Evolutionary conservation across 768 basidiomycete genomes (phyloP).

Genomic region (Boletus subcaerulescens): DNA sequence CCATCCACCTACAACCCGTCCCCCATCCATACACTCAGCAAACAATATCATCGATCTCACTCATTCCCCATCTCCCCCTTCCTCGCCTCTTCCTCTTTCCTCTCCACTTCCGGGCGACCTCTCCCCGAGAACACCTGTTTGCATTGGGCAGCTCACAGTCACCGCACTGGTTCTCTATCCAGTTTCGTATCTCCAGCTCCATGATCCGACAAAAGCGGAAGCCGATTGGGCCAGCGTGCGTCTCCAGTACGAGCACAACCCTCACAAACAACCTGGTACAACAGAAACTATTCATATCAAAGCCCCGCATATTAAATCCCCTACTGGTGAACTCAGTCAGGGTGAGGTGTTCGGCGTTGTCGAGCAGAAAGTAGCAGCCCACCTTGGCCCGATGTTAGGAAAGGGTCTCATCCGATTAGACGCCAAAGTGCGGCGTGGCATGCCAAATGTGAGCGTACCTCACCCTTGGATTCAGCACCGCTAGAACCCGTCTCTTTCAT

Average conservation of each 20-base stretch:
- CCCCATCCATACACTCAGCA: constrained; percentile 26
- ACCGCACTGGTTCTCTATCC: constrained; percentile 87
- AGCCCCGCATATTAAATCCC: constrained; percentile 51
- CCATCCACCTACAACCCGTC: constrained; percentile 16
- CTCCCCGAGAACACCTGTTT: constrained; percentile 79
- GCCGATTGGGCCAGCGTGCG: constrained; percentile 68
- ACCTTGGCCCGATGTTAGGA: constrained; percentile 79
- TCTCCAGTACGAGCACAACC: constrained; percentile 66
- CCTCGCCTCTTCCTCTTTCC: constrained; percentile 31
- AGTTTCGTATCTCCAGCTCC: constrained; percentile 57
- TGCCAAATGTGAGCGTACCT: constrained; percentile 52
- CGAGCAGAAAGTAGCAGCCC: constrained; percentile 79
- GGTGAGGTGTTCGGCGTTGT: constrained; percentile 80
- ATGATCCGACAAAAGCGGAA: constrained; percentile 41
- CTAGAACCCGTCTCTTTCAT: constrained; percentile 19
- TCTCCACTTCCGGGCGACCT: constrained; percentile 51
- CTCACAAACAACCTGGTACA: constrained; percentile 44
- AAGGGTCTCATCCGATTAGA: constrained; percentile 81
- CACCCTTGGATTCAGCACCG: constrained; percentile 12
- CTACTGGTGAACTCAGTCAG: constrained; percentile 50
- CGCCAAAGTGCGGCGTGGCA: constrained; percentile 67
- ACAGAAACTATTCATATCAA: constrained; percentile 79
- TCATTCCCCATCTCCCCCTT: constrained; percentile 54
- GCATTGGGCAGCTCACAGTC: constrained; percentile 81
- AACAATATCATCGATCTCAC: constrained; percentile 77